phyloP scores from a whole-genome alignment of 176 grass and related monocot genomes.

The Alloteropsis semialata region DNA sequence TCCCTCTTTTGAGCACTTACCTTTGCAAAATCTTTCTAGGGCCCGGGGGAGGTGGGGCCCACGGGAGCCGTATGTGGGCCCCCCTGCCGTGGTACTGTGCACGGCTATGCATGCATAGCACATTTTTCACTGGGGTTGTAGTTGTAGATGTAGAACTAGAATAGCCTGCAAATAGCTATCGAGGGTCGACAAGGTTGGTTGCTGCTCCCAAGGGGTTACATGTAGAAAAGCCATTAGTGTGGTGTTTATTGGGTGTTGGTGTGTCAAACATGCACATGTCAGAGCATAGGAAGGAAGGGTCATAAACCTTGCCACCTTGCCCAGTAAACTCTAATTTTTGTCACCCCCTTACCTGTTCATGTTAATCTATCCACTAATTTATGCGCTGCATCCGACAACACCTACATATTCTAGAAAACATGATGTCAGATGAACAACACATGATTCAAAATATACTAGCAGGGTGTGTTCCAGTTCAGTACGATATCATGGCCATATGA shows the following conservation, averaged over 20 bases:
- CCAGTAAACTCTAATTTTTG: neutral
- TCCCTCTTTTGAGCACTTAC: neutral
- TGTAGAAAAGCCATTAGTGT: neutral
- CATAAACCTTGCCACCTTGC: neutral
- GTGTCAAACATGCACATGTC: conserved; percentile 19
- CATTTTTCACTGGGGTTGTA: neutral
- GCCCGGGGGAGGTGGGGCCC: neutral
- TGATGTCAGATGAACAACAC: too few relatives aligned
- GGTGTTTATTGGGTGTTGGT: neutral
- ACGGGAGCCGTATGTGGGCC: neutral
- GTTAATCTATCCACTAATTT: neutral
- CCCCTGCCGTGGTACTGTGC: neutral
- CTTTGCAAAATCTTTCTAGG: neutral
- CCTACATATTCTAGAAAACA: too few relatives aligned
- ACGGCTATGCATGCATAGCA: neutral
- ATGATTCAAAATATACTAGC: neutral
- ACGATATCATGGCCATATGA: neutral
- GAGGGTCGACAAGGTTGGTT: neutral
- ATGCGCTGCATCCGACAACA: neutral
- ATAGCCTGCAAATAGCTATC: neutral
- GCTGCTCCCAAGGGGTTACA: neutral
- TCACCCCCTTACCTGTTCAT: neutral
- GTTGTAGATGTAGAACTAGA: too few relatives aligned
- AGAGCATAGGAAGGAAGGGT: neutral
- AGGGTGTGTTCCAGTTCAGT: neutral